phyloP scores from a whole-genome alignment of 2,329 filamentous ascomycete species.

The Stagonosporopsis rhizophila region DNA sequence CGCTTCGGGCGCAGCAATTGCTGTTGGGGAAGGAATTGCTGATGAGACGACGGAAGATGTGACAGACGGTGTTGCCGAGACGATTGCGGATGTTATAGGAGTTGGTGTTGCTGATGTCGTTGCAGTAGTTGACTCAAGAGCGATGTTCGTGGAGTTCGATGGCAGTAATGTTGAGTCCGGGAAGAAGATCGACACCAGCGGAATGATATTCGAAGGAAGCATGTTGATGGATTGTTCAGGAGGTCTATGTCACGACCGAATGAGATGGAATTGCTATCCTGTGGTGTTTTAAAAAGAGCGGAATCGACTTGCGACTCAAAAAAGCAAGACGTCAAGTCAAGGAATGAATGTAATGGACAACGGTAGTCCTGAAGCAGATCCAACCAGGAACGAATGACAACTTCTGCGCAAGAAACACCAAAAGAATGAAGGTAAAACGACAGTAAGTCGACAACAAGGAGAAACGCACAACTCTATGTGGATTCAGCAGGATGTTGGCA shows the following conservation, averaged over 20 bases:
- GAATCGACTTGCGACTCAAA: slow-evolving; percentile 11
- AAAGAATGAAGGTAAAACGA: slow-evolving; percentile 7
- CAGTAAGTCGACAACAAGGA: background rate
- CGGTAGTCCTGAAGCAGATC: background rate
- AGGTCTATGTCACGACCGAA: background rate
- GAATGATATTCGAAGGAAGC: slow-evolving; percentile 4
- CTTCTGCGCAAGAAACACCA: background rate
- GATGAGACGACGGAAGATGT: background rate
- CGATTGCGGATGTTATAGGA: background rate
- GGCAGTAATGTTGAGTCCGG: slow-evolving; percentile 7
- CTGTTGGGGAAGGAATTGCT: slow-evolving; percentile 1
- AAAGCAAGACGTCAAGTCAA: slow-evolving; percentile 10
- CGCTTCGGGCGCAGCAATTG: slow-evolving; percentile 8
- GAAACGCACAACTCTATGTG: background rate
- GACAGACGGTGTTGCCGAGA: background rate
- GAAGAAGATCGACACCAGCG: slow-evolving; percentile 15
- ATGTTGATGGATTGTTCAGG: background rate
- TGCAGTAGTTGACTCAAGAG: background rate
- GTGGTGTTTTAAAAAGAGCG: slow-evolving; percentile 2
- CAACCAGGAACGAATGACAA: background rate
- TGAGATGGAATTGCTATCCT: background rate
- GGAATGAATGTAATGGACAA: slow-evolving; percentile 15
- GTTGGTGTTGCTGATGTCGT: background rate
- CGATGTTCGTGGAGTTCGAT: background rate
- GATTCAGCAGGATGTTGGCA: background rate